Conservation (phyloP, 257 asterid species). For the Salvia miltiorrhiza region DNA sequence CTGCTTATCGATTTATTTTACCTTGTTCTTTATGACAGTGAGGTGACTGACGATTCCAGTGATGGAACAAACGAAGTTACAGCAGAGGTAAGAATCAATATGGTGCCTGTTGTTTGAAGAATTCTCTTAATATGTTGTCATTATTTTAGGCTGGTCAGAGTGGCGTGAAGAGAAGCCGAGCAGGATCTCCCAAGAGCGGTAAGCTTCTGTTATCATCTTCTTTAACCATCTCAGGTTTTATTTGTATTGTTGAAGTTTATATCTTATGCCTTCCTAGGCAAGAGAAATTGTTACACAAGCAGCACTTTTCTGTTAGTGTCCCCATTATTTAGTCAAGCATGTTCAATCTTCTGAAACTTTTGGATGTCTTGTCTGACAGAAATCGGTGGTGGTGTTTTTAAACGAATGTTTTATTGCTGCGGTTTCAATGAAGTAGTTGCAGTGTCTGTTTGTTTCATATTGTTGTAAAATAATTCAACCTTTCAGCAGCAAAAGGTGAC, state of each 20-base stretch:
- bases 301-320: too few relatives aligned
- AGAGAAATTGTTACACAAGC: too few relatives aligned
- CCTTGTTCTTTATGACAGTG: conserved; percentile 39
- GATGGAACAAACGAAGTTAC: conserved; percentile 69
- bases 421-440: background rate
- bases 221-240: background rate
- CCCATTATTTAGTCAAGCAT: background rate
- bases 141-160: conserved; percentile 42
- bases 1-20: background rate
- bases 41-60: conserved; percentile 67
- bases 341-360: background rate
- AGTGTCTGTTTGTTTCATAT: background rate
- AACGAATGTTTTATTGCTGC: background rate
- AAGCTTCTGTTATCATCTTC: conserved; percentile 18
- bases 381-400: background rate
- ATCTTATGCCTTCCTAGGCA: too few relatives aligned
- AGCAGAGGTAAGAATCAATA: conserved; percentile 40
- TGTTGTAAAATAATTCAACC: background rate
- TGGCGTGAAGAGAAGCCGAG: conserved; percentile 58
- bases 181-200: conserved; percentile 61
- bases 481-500: conserved; percentile 24
- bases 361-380: background rate
- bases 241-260: background rate
- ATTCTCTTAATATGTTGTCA: background rate
- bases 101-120: background rate